These are phyloP conservation scores for Sonneratia alba DNA, from an alignment of 345 rosid species.

Conservation along the genomic window DNA sequence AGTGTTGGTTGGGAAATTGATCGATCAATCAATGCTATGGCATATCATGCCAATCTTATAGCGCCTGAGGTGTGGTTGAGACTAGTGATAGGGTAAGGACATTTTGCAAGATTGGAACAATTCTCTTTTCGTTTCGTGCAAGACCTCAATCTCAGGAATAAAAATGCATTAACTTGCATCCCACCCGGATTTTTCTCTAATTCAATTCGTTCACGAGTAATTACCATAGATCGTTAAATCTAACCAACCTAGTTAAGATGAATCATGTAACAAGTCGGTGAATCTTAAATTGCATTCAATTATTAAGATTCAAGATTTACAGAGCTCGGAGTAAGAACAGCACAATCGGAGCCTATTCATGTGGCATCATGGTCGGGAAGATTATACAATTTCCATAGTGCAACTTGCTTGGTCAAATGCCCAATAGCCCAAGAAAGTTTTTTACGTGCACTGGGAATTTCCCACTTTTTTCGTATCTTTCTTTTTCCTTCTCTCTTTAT, in stretches of 20 bases:
- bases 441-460: background rate
- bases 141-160: background rate
- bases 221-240: too few relatives aligned
- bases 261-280: too few relatives aligned
- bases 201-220: too few relatives aligned
- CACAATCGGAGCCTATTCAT: background rate
- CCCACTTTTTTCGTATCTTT: background rate
- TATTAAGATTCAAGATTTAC: background rate
- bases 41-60: background rate
- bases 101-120: background rate
- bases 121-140: background rate
- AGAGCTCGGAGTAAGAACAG: background rate
- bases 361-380: background rate
- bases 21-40: slow-evolving; percentile 28
- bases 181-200: background rate
- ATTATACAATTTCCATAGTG: background rate
- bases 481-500: background rate
- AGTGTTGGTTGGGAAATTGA: slow-evolving; percentile 32
- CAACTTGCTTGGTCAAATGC: slow-evolving; percentile 3
- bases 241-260: too few relatives aligned
- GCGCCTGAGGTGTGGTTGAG: background rate
- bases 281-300: too few relatives aligned
- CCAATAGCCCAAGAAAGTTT: background rate
- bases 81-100: background rate
- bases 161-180: background rate